Conservation (phyloP, 2,329 filamentous ascomycete species). For the Fusarium nisikadoi region DNA sequence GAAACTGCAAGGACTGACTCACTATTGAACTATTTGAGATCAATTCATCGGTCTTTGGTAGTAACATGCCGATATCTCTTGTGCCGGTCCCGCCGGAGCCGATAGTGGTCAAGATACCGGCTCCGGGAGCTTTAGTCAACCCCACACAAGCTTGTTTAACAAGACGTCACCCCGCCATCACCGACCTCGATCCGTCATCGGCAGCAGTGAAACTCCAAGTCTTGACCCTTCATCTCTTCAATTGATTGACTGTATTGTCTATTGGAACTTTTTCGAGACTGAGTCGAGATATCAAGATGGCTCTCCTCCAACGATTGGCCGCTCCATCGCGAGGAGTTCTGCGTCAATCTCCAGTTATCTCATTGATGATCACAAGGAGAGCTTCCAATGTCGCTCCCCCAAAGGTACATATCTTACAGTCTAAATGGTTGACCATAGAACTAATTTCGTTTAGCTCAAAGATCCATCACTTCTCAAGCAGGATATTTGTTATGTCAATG, state of each 20-base stretch:
- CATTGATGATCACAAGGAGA: constrained; percentile 48
- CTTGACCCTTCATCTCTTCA: background rate
- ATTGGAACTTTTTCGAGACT: background rate
- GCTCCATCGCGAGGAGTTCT: constrained; percentile 43
- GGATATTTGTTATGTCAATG: constrained; percentile 86
- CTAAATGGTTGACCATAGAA: background rate
- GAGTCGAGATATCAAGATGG: constrained; percentile 36
- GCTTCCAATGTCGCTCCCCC: constrained; percentile 60
- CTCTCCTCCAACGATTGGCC: constrained; percentile 47
- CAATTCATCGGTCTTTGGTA: background rate
- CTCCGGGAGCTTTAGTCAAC: constrained; percentile 35
- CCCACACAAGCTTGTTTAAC: constrained; percentile 39
- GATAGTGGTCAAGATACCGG: constrained; percentile 29
- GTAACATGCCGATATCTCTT: background rate
- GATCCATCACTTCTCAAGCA: constrained; percentile 86
- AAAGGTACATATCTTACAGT: constrained; percentile 49
- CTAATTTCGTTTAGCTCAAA: constrained; percentile 66
- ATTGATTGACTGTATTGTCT: no score
- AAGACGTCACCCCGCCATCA: constrained; percentile 44
- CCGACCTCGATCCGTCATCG: constrained; percentile 12
- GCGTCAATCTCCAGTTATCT: constrained; percentile 46
- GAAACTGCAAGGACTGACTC: background rate
- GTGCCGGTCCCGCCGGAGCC: constrained; percentile 28
- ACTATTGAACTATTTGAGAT: background rate
- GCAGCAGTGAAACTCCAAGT: background rate